These are phyloP conservation scores for Dryas alaskensis DNA, from an alignment of 306 rosid genomes.

Conservation along the genomic window DNA sequence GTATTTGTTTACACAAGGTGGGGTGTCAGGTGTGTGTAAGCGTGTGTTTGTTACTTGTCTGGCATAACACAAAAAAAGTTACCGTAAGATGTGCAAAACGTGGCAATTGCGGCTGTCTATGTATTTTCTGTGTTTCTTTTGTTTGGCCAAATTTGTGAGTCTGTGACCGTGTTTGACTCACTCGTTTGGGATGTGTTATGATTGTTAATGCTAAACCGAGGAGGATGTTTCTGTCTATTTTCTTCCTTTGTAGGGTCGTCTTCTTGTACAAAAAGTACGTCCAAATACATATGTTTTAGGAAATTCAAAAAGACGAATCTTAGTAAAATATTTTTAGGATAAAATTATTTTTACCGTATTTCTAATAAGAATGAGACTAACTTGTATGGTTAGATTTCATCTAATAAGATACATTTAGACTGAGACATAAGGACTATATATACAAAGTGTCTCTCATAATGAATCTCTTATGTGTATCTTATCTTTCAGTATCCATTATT, in stretches of 20 bases:
- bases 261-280: background rate
- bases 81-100: background rate
- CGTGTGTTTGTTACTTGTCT: background rate
- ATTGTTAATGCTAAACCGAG: background rate
- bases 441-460: no score
- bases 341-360: no score
- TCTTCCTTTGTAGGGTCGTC: background rate
- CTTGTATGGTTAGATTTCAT: no score
- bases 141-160: background rate
- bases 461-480: no score
- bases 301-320: background rate
- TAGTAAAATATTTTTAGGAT: no score
- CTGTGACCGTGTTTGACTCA: background rate
- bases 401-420: no score
- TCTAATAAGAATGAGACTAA: no score
- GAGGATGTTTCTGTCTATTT: background rate
- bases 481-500: no score
- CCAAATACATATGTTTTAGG: background rate
- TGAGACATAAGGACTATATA: no score
- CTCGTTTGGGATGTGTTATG: no score
- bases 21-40: background rate
- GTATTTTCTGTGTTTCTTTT: background rate
- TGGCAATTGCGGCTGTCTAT: constrained; percentile 1
- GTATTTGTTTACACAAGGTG: no score
- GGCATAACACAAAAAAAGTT: background rate